A percentile compares a stretch with the other conserved stretches of the same genome.
phyloP scores from a whole-genome alignment of 441 rosid species.

The Isatis lusitanica region DNA sequence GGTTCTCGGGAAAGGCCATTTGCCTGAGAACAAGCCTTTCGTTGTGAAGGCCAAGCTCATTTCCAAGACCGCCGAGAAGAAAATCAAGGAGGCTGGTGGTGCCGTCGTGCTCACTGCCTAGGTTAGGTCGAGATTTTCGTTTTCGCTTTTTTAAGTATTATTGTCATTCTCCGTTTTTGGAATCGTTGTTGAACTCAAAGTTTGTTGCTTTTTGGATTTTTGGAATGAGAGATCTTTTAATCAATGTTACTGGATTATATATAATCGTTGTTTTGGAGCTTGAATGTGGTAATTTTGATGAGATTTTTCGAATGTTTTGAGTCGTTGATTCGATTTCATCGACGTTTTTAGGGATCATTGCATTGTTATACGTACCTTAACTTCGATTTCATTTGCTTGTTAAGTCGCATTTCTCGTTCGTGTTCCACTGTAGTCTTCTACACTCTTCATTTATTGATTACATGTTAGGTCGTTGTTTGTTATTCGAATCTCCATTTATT shows the following conservation, averaged over 20 bases:
- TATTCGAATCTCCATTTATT: not conserved
- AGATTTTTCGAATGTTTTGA: no score
- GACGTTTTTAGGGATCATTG: not conserved
- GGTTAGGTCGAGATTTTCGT: not conserved
- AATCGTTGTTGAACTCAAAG: constrained; percentile 11
- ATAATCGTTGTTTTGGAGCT: not conserved
- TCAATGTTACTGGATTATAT: not conserved
- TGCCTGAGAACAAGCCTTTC: constrained; percentile 67
- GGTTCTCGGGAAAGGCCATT: constrained; percentile 74
- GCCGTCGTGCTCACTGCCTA: constrained; percentile 77
- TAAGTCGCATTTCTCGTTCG: not conserved
- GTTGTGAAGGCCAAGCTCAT: constrained; percentile 79
- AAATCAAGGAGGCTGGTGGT: constrained; percentile 84
- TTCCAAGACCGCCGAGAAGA: constrained; percentile 82
- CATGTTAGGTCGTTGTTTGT: not conserved
- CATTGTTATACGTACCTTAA: not conserved
- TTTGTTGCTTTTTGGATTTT: not conserved
- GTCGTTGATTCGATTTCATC: not conserved
- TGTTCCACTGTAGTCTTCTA: not conserved
- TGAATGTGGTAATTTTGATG: not conserved
- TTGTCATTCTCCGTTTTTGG: not conserved
- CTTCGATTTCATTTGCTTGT: not conserved
- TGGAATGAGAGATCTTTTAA: constrained; percentile 5
- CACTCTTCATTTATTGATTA: not conserved
- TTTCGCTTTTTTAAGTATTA: not conserved